Percentiles rank a stretch among this genome's conserved stretches.
Conservation (phyloP, 148 eudicot genomes). For the Talinum fruticosum region DNA sequence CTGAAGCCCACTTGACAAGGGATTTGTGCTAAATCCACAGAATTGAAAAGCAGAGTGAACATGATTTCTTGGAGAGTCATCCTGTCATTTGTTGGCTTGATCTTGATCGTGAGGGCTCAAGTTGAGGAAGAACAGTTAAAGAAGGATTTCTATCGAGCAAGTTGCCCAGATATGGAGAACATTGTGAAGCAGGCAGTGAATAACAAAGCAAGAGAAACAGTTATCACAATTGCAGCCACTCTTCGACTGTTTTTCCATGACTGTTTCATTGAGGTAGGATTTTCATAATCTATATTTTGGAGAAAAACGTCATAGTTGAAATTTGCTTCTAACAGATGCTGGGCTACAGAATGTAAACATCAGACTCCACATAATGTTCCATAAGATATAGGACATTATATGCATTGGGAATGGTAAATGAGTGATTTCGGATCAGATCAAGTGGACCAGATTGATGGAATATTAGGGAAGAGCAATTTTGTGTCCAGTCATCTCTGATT, state of each 20-base stretch:
- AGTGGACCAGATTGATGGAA: too few relatives aligned
- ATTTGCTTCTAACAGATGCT: too few relatives aligned
- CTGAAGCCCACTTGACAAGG: not conserved
- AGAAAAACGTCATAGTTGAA: too few relatives aligned
- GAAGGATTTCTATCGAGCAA: slow-evolving; percentile 32
- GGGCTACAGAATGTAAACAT: too few relatives aligned
- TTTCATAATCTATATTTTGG: too few relatives aligned
- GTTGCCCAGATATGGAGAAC: slow-evolving; percentile 38
- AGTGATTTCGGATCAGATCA: too few relatives aligned
- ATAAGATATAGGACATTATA: too few relatives aligned
- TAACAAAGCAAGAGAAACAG: slow-evolving; percentile 34
- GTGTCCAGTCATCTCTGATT: too few relatives aligned
- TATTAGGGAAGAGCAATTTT: too few relatives aligned
- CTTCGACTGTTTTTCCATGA: slow-evolving; percentile 51
- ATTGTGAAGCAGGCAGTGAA: slow-evolving; percentile 36
- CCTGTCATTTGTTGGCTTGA: not conserved
- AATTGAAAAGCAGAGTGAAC: not conserved
- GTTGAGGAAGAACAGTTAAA: slow-evolving; percentile 33
- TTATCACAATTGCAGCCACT: slow-evolving; percentile 54
- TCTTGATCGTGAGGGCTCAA: not conserved
- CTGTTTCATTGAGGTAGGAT: slow-evolving; percentile 42
- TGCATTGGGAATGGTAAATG: too few relatives aligned
- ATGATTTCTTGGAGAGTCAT: not conserved
- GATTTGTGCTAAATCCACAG: not conserved
- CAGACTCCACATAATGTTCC: too few relatives aligned